phyloP scores from a whole-genome alignment of 345 rosid genomes.

The Mercurialis annua region DNA sequence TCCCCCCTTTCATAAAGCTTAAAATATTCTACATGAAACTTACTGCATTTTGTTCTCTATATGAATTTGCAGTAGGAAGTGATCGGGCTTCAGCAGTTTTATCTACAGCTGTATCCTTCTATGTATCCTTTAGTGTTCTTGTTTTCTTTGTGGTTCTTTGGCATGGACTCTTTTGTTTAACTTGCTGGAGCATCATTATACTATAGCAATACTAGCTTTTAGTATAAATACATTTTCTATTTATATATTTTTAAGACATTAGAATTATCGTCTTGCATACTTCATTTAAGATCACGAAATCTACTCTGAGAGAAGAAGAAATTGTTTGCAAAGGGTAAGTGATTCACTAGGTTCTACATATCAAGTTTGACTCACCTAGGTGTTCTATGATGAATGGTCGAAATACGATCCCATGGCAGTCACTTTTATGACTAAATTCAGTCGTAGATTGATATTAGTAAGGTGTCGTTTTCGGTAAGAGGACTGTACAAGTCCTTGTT shows the following conservation, averaged over 20 bases:
- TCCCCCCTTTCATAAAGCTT: slow-evolving; percentile 7
- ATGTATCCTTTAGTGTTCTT: slow-evolving; percentile 60
- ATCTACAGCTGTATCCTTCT: slow-evolving; percentile 79
- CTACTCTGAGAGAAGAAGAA: too few relatives aligned
- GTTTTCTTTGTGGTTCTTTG: background rate
- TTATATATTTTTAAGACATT: background rate
- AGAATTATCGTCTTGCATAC: background rate
- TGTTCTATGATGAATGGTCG: too few relatives aligned
- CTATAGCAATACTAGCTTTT: background rate
- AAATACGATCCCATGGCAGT: too few relatives aligned
- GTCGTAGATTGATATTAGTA: too few relatives aligned
- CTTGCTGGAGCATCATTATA: background rate
- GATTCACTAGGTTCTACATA: too few relatives aligned
- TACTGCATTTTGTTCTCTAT: slow-evolving; percentile 31
- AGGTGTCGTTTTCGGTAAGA: too few relatives aligned
- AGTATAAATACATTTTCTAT: too few relatives aligned
- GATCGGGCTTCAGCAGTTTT: slow-evolving; percentile 57
- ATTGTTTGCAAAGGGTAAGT: too few relatives aligned
- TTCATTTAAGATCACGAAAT: too few relatives aligned
- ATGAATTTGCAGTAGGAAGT: slow-evolving; percentile 62
- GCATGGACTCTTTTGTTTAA: background rate
- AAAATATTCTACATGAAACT: slow-evolving; percentile 20
- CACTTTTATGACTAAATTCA: too few relatives aligned
- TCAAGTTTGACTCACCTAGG: too few relatives aligned
- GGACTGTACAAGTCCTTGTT: too few relatives aligned